Evolutionary conservation across 2,329 filamentous ascomycete genomes (phyloP), one percentile per base, ranked within the genome.

Genomic region (Penicillium sp.): DNA sequence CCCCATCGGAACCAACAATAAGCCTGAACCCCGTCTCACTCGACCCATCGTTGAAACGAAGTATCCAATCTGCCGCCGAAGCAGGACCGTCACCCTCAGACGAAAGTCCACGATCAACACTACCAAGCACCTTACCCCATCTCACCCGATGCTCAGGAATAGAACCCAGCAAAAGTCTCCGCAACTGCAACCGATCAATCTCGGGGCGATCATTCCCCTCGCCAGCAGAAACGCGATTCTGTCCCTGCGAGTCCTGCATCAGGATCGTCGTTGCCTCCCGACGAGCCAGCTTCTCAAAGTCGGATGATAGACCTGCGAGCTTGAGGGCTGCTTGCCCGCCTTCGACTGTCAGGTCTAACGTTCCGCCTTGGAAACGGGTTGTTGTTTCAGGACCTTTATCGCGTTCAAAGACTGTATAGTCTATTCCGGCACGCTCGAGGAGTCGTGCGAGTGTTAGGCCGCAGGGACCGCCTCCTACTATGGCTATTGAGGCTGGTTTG

Each of bases 1-100:
- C 77, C 5, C 80, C 80, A 62, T 82, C 80, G 10, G 76, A 78
- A 4, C 80, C 81, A 21, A 83, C 73, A 5, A 83, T 70, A 3
- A 83, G 73, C 42, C 74, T 69, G 59, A 80, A 80, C 0, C 71
- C 75, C 2, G 59, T 64, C 21, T 72, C 72, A 1, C 57, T 59
- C 1, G 49, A 62, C 0, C 73, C 74, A 58, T 76, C 62, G 2
- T 54, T 57, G 47, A 75, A 71, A 14, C 62, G 59, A 0, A 78
- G 2, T 19, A 33, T 27, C 33, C 49, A 51, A 19, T 47, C 48
- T n/a, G 35, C 29, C 23, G 46, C 45, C 14, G 49, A 51, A 6
- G 27, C 25, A 25, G 37, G 6, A 10, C 44, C 27, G 29, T 29
- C n/a, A 14, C 7, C 5, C 14, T 5, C 2, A 23, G 9, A 7